Evolutionary conservation across 345 rosid species (phyloP).

Genomic region (Ailanthus altissimus): DNA sequence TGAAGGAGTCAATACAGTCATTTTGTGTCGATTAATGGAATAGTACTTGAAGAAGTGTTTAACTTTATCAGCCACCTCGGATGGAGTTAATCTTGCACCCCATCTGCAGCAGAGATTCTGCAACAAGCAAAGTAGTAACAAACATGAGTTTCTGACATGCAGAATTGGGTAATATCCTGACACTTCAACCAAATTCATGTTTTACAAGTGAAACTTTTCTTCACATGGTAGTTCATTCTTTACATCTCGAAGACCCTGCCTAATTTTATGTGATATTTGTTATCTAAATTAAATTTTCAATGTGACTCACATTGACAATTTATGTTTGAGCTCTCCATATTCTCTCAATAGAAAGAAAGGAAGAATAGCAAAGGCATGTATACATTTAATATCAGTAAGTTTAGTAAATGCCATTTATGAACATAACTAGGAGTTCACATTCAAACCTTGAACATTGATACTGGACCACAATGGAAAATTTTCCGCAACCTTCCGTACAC

Average conservation of each 20-base stretch:
- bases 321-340: not conserved
- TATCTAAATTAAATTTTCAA: not conserved
- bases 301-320: not conserved
- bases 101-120: conserved; percentile 95
- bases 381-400: not conserved
- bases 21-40: conserved; percentile 93
- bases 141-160: conserved; percentile 18
- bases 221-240: not conserved
- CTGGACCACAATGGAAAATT: conserved; percentile 87
- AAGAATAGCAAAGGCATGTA: not conserved
- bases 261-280: not conserved
- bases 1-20: conserved; percentile 94
- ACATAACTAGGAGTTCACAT: not conserved
- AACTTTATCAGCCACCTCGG: conserved; percentile 89
- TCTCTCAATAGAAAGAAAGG: not conserved
- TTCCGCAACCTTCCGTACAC: conserved; percentile 79
- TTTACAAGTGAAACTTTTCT: not conserved
- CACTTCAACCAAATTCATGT: not conserved
- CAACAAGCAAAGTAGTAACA: conserved; percentile 14
- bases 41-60: conserved; percentile 91
- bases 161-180: not conserved
- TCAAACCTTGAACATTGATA: conserved; percentile 91
- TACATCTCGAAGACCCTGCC: not conserved
- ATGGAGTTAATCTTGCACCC: conserved; percentile 75
- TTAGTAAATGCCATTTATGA: not conserved